Base-by-base conservation (phyloP, 371 early-diverging fungal species). In the Thermomucor indicae-seudaticae region DNA sequence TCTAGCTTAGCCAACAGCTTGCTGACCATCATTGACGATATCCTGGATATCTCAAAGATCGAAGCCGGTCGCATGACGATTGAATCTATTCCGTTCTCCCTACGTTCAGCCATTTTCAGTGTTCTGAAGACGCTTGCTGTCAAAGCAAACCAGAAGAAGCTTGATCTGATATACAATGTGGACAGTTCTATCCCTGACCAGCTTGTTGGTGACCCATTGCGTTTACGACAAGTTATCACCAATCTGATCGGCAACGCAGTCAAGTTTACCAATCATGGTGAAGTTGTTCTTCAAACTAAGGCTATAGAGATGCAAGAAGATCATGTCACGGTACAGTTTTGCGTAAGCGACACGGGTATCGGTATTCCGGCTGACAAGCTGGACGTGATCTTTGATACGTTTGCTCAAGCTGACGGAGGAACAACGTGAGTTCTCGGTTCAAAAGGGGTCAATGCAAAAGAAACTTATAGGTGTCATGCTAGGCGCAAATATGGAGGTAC, bases 161-260 rank as follows among this genome's bases (percentile, higher is more conserved):
- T 79, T 27, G 72, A 77, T 49, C 53, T 79, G n/a, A 70, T 75
- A 20, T 78, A 79, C 49, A 68, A 73, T 27, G 76, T 82, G 31
- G 78, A 84, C 31, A 64, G 72, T 14, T 57, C 67, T n/a, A 75
- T 84, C 32, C 84, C 83, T 0, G 80, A 81, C 47, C 73, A 75
- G 42, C 52, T 85, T 8, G 60, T 87, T 6, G 84, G 85, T 40
- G 91, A 91, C 62, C 85, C 84, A 22, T 62, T 79, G 29, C 71
- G 91, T 14, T 57, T 88, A 34, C 72, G 80, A 19, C 90, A 90
- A 60, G 78, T 90, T 29, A 75, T 90, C 45, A 88, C 83, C 6
- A 86, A 90, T 44, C 61, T 90, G 23, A 81, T 85, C 8, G 85
- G 85, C 51, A 87, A 91, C 60, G 88, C 91, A 17, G 77, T 91